Evolutionary conservation across 164 flowering plant species (phyloP), one percentile per base, ranked within the genome.

Genomic region (Berberis thunbergii): DNA sequence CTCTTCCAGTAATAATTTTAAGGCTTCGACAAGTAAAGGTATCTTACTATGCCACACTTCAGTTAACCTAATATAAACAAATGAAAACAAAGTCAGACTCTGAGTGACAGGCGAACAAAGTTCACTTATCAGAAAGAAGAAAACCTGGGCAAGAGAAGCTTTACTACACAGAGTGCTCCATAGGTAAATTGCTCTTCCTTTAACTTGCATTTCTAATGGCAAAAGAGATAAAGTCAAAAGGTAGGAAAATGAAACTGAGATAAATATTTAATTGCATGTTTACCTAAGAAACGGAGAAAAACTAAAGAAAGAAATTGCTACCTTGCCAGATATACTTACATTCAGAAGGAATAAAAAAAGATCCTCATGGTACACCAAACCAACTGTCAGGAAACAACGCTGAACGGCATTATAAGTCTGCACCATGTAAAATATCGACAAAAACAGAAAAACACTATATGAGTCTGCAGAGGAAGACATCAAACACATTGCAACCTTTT

Each of bases 361-460:
- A 70, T 94, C 99, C 77, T 86, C 96, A 41, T 95, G 85, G 66
- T 94, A 91, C n/a, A 91, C 84, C 67, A 77, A 57, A 43, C 97
- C 99, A 70, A 89, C 90, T 9, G 90, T 84, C 71, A 94, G 78
- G 78, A 89, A 91, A 73, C 99, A 94, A 68, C 78, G 99, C 67
- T 89, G 99, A 70, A 91, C 86, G 80, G 86, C 91, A 80, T 94
- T 94, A 69, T 91, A 94, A 12, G 91, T 87, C 97, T 94, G 96
- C 78, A 67, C 73, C 70, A 63, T 43, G 7, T 49, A 63, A 6
- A 40, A 40, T 9, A 64, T 53, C 8, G 59, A 6, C 43, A 59
- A 48, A 49, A 65, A 45, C 56, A 54, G 11, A 60, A 62, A 59
- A 26, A 26, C 26, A 26, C 26, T 26, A 26, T 26, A 26, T 26